Evolutionary conservation across 106 monocot species (phyloP), one percentile per base, ranked within the genome.

Genomic region (Apostasia ramifera): DNA sequence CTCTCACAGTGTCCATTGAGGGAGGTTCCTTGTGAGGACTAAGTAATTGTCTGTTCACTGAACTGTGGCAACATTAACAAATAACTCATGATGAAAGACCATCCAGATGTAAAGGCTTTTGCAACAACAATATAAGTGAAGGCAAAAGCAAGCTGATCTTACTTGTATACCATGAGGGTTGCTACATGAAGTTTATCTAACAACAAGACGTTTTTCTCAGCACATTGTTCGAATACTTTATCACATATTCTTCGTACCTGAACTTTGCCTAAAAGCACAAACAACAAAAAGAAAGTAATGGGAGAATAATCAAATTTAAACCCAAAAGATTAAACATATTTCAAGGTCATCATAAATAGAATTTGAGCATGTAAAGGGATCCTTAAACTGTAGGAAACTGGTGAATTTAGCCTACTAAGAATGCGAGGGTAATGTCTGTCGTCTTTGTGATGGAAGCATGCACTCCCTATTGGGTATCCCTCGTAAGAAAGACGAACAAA

Each of bases 21-120:
- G 84, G 84, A 46, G 84, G 84, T 46, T 84, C 80, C 74, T 80
- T 84, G 39, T 80, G 73, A 47, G 80, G 84, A 68, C 70, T 66
- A 14, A 77, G 70, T 8, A 77, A 66, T 55, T 84, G 70, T 75
- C 77, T 80, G 64, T 84, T 80, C 39, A 80, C 58, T 44, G 77
- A 77, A 74, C 84, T 84, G 77, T 10, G 57, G 51, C 26, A 53
- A 43, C 15, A 53, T 44, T 7, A 72, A 40, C 10, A 42, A 3
- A n/a, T 41, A 62, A 49, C 15, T 11, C 7, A 15, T 65, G 15
- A 65, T 26, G 26, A 26, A 26, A 26, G 26, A 48, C 3, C 42
- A 11, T 1, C 48, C 1, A 56, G 7, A 60, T 9, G 38, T n/a
- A 69, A 44, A 41, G 7, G 8, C 1, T 47, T 59, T 37, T 57